These are phyloP conservation scores for Pleurotus cornucopiae DNA, from an alignment of 768 basidiomycete genomes.

Conservation along the genomic window DNA sequence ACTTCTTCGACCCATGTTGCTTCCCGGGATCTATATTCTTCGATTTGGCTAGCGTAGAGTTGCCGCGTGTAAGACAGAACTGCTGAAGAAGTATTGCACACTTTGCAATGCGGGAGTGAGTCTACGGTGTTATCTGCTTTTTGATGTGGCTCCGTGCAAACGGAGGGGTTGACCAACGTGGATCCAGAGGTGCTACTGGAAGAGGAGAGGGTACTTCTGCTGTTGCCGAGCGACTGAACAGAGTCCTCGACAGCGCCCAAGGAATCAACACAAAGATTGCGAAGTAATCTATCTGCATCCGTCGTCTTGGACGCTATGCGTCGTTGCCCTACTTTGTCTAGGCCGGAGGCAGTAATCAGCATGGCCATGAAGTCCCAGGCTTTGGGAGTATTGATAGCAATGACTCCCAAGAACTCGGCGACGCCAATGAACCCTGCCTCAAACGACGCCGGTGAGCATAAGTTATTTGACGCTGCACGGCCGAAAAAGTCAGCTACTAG, in stretches of 20 bases:
- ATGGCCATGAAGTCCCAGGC: conserved; percentile 74
- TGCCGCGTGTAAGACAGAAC: no score
- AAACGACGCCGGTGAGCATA: conserved; percentile 57
- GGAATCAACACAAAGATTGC: conserved; percentile 36
- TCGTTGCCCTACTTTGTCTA: conserved; percentile 56
- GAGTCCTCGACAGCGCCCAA: conserved; percentile 17
- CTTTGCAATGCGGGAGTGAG: no score
- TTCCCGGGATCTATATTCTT: no score
- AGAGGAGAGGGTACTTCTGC: no score
- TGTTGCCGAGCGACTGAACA: conserved; percentile 9
- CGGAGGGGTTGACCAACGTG: no score
- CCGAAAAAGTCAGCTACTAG: conserved; percentile 75
- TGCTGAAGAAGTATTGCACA: no score
- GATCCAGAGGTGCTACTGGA: no score
- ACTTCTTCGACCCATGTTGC: no score
- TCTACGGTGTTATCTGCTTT: no score
- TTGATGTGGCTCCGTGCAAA: no score
- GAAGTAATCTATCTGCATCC: conserved; percentile 58
- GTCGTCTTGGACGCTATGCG: conserved; percentile 58
- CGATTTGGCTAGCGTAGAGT: no score
- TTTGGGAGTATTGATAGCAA: conserved; percentile 86
- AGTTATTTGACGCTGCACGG: conserved; percentile 52
- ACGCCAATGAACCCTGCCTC: conserved; percentile 69
- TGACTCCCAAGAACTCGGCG: conserved; percentile 80
- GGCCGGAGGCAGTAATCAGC: conserved; percentile 65